Base-by-base conservation (phyloP, 768 basidiomycete genomes). In the Tylopilus cervinicoccineus region DNA sequence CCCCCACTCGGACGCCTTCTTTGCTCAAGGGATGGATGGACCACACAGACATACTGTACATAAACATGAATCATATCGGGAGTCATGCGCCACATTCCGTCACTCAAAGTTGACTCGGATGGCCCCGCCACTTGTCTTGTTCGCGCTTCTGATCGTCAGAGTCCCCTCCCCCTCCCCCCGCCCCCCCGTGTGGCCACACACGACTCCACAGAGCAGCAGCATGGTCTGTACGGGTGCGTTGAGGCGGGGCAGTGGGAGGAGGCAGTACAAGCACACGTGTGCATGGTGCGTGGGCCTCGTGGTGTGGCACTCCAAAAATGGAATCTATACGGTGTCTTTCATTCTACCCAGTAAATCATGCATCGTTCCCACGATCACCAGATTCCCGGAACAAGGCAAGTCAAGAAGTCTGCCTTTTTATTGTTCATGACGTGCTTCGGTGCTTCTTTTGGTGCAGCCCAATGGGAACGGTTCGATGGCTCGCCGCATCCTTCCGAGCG, bases 371-470 rank as follows among this genome's bases (percentile, higher is more conserved):
- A 55, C 56, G 50, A 16, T 26, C 37, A 17, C 47, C 38, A 37
- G 34, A 45, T 41, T 32, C 45, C 48, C 48, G 54, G 61, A 52
- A 45, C 48, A 49, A 53, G 48, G 60, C n/a, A 63, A 57, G 48
- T 34, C 45, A 36, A 43, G 51, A 61, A 64, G 62, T 22, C 38
- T 6, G 19, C 24, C n/a, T 28, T 36, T 36, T 17, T 61, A 63
- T 61, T 61, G 46, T 60, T 45, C 31, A 54, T 53, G 38, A 33
- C 34, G 33, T 42, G 22, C 44, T 59, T 55, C 33, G 24, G 28
- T 34, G 32, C 28, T 31, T 28, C 43, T 38, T 59, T 52, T 40
- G 11, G 41, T 12, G 27, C 20, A 32, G 20, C 16, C 27, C 28
- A 59, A 52, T 43, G 40, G 37, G 47, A 45, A 43, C 22, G 5